phyloP scores from a whole-genome alignment of 768 basidiomycete genomes.

The Guyanaporus albipodus region DNA sequence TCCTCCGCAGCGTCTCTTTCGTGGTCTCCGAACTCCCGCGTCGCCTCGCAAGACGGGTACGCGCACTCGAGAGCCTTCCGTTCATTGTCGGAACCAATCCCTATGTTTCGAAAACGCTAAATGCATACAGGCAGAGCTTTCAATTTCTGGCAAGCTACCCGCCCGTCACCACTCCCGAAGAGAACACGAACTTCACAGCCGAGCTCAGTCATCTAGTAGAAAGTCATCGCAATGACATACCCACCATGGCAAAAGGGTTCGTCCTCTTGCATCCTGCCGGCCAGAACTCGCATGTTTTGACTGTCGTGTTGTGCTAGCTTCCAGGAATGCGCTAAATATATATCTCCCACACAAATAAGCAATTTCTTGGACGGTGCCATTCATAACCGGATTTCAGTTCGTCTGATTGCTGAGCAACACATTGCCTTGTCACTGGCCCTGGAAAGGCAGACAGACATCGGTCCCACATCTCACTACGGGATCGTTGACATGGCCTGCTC shows the following conservation, averaged over 20 bases:
- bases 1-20: conserved; percentile 71
- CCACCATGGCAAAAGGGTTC: conserved; percentile 86
- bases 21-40: conserved; percentile 74
- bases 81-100: conserved; percentile 91
- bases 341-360: conserved; percentile 75
- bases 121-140: conserved; percentile 69
- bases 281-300: neutral
- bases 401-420: conserved; percentile 89
- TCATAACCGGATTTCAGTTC: conserved; percentile 80
- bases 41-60: conserved; percentile 69
- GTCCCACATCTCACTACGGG: conserved; percentile 49
- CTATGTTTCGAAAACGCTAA: conserved; percentile 68
- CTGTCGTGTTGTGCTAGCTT: conserved; percentile 46
- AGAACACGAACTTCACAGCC: conserved; percentile 66
- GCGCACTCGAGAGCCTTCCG: conserved; percentile 69
- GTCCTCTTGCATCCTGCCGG: conserved; percentile 14
- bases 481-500: conserved; percentile 73
- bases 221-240: conserved; percentile 82
- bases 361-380: conserved; percentile 81
- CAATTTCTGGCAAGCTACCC: conserved; percentile 64
- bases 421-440: conserved; percentile 76
- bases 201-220: conserved; percentile 69
- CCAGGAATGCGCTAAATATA: conserved; percentile 81
- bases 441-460: conserved; percentile 33
- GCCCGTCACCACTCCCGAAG: conserved; percentile 57